A percentile compares a stretch with the other conserved stretches of the same genome.
Evolutionary conservation across 2,329 filamentous ascomycete genomes (phyloP).

Genomic region (Hypoxylon sp.): DNA sequence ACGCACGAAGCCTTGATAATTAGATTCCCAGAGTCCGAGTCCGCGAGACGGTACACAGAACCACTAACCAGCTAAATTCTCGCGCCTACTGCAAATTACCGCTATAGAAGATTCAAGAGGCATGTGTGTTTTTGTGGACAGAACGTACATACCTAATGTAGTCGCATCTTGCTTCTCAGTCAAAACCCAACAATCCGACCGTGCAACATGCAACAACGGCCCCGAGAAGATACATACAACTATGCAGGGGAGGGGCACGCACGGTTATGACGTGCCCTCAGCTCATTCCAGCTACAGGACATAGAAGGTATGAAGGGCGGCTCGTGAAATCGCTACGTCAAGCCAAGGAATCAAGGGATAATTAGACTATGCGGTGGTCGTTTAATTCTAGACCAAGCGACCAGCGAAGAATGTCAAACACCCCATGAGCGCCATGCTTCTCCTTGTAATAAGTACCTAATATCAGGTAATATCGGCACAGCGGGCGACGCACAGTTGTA

Average conservation of each 20-base stretch:
- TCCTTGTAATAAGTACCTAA: constrained; percentile 35
- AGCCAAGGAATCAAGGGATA: constrained; percentile 32
- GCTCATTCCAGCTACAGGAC: constrained; percentile 34
- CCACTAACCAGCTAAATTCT: constrained; percentile 11
- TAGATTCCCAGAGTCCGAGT: constrained; percentile 30
- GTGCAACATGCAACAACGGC: constrained; percentile 10
- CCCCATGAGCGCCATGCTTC: constrained; percentile 35
- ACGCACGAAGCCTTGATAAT: constrained; percentile 28
- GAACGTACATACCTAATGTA: neutral
- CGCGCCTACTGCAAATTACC: constrained; percentile 17
- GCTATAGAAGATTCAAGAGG: constrained; percentile 12
- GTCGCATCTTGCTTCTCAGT: constrained; percentile 25
- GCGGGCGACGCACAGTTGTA: constrained; percentile 25
- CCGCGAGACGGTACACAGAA: constrained; percentile 29
- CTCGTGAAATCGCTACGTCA: constrained; percentile 32
- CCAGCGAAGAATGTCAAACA: constrained; percentile 41
- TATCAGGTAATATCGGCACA: constrained; percentile 14
- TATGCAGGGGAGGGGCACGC: constrained; percentile 23
- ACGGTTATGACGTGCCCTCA: constrained; percentile 23
- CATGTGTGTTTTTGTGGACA: constrained; percentile 12
- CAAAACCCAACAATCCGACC: constrained; percentile 2
- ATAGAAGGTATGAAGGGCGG: constrained; percentile 33
- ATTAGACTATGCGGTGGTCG: constrained; percentile 26
- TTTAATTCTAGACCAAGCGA: constrained; percentile 31
- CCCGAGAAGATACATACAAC: constrained; percentile 5